Conservation (phyloP, 257 asterid species). For the Nicotiana benthamiana region DNA sequence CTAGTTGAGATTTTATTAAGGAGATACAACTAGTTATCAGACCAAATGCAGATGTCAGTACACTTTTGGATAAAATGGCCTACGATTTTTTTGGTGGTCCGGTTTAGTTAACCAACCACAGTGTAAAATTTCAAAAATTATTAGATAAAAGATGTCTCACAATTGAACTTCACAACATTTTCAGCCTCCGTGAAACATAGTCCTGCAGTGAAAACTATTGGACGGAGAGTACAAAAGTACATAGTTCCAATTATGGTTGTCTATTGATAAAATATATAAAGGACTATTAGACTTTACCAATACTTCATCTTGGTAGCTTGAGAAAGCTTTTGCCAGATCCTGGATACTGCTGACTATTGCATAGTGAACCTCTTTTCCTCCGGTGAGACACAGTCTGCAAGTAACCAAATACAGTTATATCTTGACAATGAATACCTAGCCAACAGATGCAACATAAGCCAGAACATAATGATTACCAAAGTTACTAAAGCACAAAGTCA, state of each 20-base stretch:
- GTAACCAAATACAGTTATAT: conserved; percentile 18
- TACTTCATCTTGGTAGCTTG: conserved; percentile 87
- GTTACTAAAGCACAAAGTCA: background rate
- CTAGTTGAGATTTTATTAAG: background rate
- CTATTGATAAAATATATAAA: background rate
- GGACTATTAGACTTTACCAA: conserved; percentile 42
- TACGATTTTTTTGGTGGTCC: background rate
- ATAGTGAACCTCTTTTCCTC: conserved; percentile 89
- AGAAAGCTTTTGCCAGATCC: conserved; percentile 85
- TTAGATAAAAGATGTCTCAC: background rate
- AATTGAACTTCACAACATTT: background rate
- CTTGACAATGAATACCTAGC: conserved; percentile 2
- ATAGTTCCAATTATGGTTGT: background rate
- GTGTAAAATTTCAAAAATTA: background rate
- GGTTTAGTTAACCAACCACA: background rate
- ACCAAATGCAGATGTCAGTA: background rate
- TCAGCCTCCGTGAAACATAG: background rate
- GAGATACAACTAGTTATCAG: background rate
- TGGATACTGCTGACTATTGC: conserved; percentile 97
- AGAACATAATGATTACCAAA: background rate
- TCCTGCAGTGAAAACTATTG: background rate
- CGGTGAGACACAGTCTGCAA: conserved; percentile 81
- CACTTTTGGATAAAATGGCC: background rate
- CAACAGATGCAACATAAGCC: background rate
- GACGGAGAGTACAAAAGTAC: background rate